Evolutionary conservation across 345 rosid genomes (phyloP), one percentile per base, ranked within the genome.

Genomic region (Euphorbia tirucalli): DNA sequence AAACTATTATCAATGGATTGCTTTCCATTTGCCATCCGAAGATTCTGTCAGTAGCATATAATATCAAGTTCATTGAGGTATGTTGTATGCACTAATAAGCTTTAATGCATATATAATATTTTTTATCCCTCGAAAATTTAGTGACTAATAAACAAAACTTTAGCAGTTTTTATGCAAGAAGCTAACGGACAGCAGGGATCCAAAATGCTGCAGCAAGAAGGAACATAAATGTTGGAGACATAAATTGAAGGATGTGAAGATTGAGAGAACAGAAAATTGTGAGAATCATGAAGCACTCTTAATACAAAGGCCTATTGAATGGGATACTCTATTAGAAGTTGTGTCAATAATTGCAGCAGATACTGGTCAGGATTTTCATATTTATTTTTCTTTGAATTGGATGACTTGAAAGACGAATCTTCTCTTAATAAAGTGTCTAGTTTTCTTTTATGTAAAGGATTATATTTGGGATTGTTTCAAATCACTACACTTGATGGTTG

Each of bases 1-100:
- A 18, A 3, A 54, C 7, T 5, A 5, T 54, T 7, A 35, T 35
- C 39, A 35, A n/a, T 7, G 58, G 58, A 21, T 8, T 54, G 25
- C 3, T 54, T 54, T 54, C 24, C 24, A 54, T 54, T 54, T 54
- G 58, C 58, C 58, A 54, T n/a, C 58, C 58, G n/a, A 54, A 54
- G 10, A 19, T 21, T 54, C 58, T 54, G 24, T 19, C 58, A 14
- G 24, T 54, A 21, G 58, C 22, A 54, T 54, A 2, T n/a, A n/a
- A 10, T 0, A 8, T 54, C 25, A 3, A 54, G 22, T 21, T 54
- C 25, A 54, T 54, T 0, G 22, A 54, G 58, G 58, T 54, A 54
- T 21, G 8, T n/a, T n/a, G n/a, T n/a, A n/a, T n/a, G n/a, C n/a
- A n/a, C n/a, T n/a, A n/a, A n/a, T n/a, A n/a, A n/a, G n/a, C n/a